phyloP scores from a whole-genome alignment of 495 filamentous ascomycete species.

The Cercophora samala region DNA sequence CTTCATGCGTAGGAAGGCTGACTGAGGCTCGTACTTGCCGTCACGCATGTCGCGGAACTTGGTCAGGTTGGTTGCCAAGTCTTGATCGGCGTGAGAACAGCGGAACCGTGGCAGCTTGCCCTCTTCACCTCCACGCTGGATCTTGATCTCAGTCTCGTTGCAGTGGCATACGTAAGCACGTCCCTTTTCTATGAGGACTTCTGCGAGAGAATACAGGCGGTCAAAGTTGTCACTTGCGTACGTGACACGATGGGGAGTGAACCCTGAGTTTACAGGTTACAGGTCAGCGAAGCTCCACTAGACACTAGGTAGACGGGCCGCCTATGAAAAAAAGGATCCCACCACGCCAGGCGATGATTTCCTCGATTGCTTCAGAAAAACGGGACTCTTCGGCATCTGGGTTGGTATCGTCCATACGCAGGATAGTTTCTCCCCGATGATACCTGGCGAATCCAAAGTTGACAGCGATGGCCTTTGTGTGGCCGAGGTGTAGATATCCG shows the following conservation, averaged over 20 bases:
- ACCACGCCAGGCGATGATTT: too few relatives aligned
- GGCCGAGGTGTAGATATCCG: slow-evolving; percentile 85
- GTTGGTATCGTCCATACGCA: slow-evolving; percentile 84
- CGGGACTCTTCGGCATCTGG: slow-evolving; percentile 83
- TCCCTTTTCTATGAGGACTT: slow-evolving; percentile 70
- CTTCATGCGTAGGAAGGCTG: slow-evolving; percentile 82
- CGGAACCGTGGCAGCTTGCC: slow-evolving; percentile 67
- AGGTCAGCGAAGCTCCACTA: too few relatives aligned
- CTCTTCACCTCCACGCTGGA: slow-evolving; percentile 70
- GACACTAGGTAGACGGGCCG: too few relatives aligned
- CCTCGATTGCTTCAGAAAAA: slow-evolving; percentile 76
- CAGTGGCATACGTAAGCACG: slow-evolving; percentile 86
- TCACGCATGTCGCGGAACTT: slow-evolving; percentile 75
- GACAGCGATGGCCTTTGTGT: slow-evolving; percentile 81
- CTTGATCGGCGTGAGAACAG: slow-evolving; percentile 50
- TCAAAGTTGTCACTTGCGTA: slow-evolving; percentile 85
- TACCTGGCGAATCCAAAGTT: slow-evolving; percentile 87
- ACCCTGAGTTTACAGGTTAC: too few relatives aligned
- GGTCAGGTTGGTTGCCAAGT: slow-evolving; percentile 66
- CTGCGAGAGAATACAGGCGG: slow-evolving; percentile 69
- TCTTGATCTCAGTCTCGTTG: slow-evolving; percentile 73
- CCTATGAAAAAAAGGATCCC: too few relatives aligned
- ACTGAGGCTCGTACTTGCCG: slow-evolving; percentile 65
- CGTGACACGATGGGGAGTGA: slow-evolving; percentile 69
- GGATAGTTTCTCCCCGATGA: slow-evolving; percentile 73